Conservation (phyloP, 345 rosid genomes). For the Pistacia integerrima region DNA sequence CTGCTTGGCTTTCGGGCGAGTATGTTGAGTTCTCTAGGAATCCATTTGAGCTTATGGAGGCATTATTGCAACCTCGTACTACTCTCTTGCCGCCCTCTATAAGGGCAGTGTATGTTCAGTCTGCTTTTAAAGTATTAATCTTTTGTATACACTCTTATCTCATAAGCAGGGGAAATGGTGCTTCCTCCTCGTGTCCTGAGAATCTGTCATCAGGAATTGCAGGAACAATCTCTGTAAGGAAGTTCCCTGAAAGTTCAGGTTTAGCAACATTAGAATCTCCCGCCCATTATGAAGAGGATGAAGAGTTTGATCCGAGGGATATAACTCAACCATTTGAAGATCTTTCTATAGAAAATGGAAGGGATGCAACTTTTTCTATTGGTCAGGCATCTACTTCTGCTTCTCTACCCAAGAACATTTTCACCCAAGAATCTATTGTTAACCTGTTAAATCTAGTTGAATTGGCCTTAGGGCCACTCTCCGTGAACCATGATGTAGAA, state of each 20-base stretch:
- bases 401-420: constrained; percentile 29
- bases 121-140: constrained; percentile 68
- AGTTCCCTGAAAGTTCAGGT: constrained; percentile 26
- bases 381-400: constrained; percentile 30
- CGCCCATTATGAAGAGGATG: constrained; percentile 20
- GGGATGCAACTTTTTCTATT: constrained; percentile 15
- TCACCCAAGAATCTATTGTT: constrained; percentile 50
- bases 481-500: constrained; percentile 69
- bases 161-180: constrained; percentile 29
- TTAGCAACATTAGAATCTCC: constrained; percentile 21
- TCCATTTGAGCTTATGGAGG: constrained; percentile 78
- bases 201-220: constrained; percentile 25
- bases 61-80: constrained; percentile 86
- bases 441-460: constrained; percentile 59
- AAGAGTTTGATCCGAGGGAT: constrained; percentile 34
- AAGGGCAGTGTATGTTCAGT: constrained; percentile 71
- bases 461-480: constrained; percentile 50
- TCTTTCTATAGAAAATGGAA: constrained; percentile 32
- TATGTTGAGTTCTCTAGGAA: constrained; percentile 69
- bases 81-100: constrained; percentile 66
- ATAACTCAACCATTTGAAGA: constrained; percentile 36
- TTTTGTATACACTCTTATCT: constrained; percentile 51
- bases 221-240: constrained; percentile 23
- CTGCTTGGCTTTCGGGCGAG: constrained; percentile 95
- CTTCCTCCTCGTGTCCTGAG: constrained; percentile 20